Evolutionary conservation across 768 basidiomycete species (phyloP).

Genomic region (Lactarius deliciosus): DNA sequence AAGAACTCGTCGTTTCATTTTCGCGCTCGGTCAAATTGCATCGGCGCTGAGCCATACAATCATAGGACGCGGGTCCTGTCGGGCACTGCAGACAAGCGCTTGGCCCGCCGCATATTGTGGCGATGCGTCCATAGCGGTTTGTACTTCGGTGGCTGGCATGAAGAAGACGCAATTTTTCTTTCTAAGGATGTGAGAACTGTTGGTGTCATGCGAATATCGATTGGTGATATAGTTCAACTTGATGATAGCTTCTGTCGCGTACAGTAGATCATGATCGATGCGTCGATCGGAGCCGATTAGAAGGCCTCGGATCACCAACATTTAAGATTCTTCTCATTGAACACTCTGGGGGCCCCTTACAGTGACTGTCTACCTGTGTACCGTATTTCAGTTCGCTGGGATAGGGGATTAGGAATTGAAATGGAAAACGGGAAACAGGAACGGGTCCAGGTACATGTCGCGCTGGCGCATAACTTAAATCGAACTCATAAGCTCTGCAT

Average conservation of each 20-base stretch:
- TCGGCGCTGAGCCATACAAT: no score
- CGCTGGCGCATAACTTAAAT: neutral
- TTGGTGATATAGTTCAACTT: neutral
- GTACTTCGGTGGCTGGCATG: neutral
- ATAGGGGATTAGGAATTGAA: neutral
- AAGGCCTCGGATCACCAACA: neutral
- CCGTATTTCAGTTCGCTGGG: neutral
- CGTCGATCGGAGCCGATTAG: neutral
- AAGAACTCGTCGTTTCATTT: no score
- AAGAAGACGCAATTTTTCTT: neutral
- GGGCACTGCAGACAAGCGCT: no score
- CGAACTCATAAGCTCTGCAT: neutral
- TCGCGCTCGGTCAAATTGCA: no score
- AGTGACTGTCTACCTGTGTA: neutral
- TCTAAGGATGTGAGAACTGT: no score
- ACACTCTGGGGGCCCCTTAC: neutral
- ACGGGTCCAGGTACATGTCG: neutral
- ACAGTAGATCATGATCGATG: conserved; percentile 2
- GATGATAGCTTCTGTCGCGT: conserved; percentile 1
- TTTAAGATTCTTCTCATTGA: neutral
- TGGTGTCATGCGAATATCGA: no score
- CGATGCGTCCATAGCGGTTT: no score
- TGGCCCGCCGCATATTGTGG: no score
- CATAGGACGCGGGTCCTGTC: no score
- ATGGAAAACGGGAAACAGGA: neutral